Evolutionary conservation across 306 rosid genomes (phyloP), one percentile per base, ranked within the genome.

Genomic region (Hylodesmum podocarpum): DNA sequence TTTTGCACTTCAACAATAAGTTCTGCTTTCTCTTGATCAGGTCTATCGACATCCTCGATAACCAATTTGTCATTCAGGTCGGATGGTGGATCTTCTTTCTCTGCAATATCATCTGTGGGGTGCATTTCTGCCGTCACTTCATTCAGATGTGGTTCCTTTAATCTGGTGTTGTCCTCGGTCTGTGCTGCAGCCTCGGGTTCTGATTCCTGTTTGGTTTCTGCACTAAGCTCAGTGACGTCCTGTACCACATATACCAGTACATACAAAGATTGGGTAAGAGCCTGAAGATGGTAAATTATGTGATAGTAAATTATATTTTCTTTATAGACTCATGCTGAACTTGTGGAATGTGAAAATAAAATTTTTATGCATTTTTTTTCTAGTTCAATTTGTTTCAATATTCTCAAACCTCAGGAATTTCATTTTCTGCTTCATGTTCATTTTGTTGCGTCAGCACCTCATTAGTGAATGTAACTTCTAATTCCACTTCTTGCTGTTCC

Each of bases 341-440:
- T 12, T 25, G 49, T 63, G 59, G 3, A 11, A 6, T 62, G 55
- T 18, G 31, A 76, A 43, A 47, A 40, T 33, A 70, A 34, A 44
- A 41, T 34, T 65, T 14, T 29, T 29, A 36, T 21, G 37, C 33
- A n/a, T n/a, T n/a, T n/a, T n/a, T n/a, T n/a, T n/a, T n/a, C n/a
- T n/a, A n/a, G n/a, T 28, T 25, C 33, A 73, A 16, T 8, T 51
- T 31, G 39, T 25, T 24, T 15, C 66, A 28, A 24, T 25, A 5
- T 14, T 16, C 11, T 70, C 73, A 73, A 2, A 78, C 86, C 86
- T 83, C 62, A 15, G 19, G 27, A 19, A 34, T 24, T 54, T 9
- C 10, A 5, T 9, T 46, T 21, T 65, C 31, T n/a, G 13, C 58
- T 31, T 27, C 39, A 18, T 16, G 10, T n/a, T 71, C 7, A 29